These are phyloP conservation scores for Plasmodium inui DNA, from an alignment of 169 alveolate genomes.

Conservation along the genomic window DNA sequence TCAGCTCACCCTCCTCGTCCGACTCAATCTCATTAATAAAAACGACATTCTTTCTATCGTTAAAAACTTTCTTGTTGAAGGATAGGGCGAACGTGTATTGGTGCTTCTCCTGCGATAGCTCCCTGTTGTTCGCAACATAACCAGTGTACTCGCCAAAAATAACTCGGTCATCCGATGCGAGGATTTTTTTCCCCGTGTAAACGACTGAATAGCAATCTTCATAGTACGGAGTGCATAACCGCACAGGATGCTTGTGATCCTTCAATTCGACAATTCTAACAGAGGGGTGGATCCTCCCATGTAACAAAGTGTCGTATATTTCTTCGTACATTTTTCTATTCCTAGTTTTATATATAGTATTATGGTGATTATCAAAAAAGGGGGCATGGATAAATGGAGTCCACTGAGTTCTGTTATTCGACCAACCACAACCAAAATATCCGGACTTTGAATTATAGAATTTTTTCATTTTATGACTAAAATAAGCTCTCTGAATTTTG, in stretches of 20 bases:
- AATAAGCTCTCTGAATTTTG: constrained; percentile 67
- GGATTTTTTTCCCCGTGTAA: constrained; percentile 86
- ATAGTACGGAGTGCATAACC: constrained; percentile 89
- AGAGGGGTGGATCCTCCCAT: constrained; percentile 87
- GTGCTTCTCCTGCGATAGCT: constrained; percentile 79
- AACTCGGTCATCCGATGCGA: constrained; percentile 79
- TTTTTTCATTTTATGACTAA: constrained; percentile 74
- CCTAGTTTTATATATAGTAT: constrained; percentile 74
- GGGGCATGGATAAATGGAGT: constrained; percentile 78
- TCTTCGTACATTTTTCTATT: constrained; percentile 77
- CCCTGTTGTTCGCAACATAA: constrained; percentile 84
- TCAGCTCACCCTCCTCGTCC: constrained; percentile 55
- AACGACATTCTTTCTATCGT: constrained; percentile 83
- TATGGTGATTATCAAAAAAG: constrained; percentile 60
- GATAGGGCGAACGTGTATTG: constrained; percentile 90
- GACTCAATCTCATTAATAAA: constrained; percentile 81
- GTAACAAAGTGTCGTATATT: constrained; percentile 79
- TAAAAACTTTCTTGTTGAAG: constrained; percentile 87
- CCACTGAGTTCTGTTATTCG: constrained; percentile 72
- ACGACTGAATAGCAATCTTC: constrained; percentile 90
- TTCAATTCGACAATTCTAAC: constrained; percentile 85
- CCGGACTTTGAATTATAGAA: constrained; percentile 65
- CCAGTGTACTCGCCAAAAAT: constrained; percentile 92
- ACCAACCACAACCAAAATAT: constrained; percentile 76
- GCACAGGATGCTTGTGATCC: constrained; percentile 90